A percentile compares a stretch with the other conserved stretches of the same genome.
Conservation (phyloP, 345 rosid species). For the Murraya paniculata region DNA sequence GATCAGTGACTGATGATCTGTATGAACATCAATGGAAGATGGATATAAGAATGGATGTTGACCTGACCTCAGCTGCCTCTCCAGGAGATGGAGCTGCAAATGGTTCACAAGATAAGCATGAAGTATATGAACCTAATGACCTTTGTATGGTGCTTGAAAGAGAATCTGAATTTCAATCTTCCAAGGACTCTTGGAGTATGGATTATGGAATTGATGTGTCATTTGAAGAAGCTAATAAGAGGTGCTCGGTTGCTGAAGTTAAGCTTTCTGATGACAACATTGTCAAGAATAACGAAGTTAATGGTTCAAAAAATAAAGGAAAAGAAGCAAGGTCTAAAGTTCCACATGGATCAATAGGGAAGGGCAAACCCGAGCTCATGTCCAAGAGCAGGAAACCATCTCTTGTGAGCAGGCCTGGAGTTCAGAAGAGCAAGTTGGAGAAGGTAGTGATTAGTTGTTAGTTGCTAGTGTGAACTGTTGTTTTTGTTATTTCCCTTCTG, state of each 20-base stretch:
- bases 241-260: conserved; percentile 33
- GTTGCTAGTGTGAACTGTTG: conserved; percentile 1
- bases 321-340: conserved; percentile 44
- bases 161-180: conserved; percentile 35
- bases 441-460: conserved; percentile 36
- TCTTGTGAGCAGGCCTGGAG: conserved; percentile 44
- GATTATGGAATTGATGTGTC: conserved; percentile 53
- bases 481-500: background rate
- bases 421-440: conserved; percentile 79
- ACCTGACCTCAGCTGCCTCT: conserved; percentile 39
- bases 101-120: conserved; percentile 33
- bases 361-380: conserved; percentile 31
- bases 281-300: conserved; percentile 29
- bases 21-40: conserved; percentile 57
- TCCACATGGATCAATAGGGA: conserved; percentile 25
- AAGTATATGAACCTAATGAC: conserved; percentile 51
- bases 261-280: conserved; percentile 14
- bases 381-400: conserved; percentile 47
- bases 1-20: conserved; percentile 35
- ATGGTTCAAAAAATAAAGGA: conserved; percentile 29
- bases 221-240: conserved; percentile 44
- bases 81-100: conserved; percentile 29
- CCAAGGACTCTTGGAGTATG: conserved; percentile 39
- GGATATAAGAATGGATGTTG: conserved; percentile 63
- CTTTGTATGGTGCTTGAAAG: conserved; percentile 67